Evolutionary conservation across 192 early-diverging fungal species (phyloP), one percentile per base, ranked within the genome.

Genomic region (Ambispora gerdemannii): DNA sequence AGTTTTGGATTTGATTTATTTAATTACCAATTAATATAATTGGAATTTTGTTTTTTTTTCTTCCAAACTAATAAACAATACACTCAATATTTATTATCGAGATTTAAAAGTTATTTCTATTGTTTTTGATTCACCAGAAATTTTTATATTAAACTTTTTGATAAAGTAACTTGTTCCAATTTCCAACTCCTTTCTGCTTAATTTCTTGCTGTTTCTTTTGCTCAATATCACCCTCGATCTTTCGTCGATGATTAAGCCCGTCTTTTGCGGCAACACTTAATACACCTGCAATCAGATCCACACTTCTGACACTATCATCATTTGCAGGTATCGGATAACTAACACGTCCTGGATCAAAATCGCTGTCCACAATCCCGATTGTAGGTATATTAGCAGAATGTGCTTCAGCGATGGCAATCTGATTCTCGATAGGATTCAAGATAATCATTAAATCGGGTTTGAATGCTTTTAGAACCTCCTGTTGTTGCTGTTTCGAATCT

Each of bases 271-370:
- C 92, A 43, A 81, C 76, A 6, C 90, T 86, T 25, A 98, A 67
- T 0, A 95, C 86, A n/a, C 86, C 88, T 15, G 93, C 91, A 4
- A 98, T 81, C 31, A 96, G 75, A 59, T 88, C 86, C 10, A 98
- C 83, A 38, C 87, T 88, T 13, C 84, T 77, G 25, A 91, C 70
- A 4, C 91, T 89, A 74, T 98, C 95, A 72, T 98, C 96, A 76
- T 98, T 98, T 56, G 90, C 95, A 1, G 96, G 93, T 36, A 98
- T 92, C 19, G 94, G 90, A 76, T 96, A 98, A 2, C 91, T 89
- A 32, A 97, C 93, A 7, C 72, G 70, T 15, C 84, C 78, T 33
- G 96, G 94, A 75, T 96, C 89, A 74, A 87, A 90, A 81, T 98
- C 92, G 25, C 94, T 95, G 75, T 98, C 96, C 35, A 91, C 86